A percentile compares a stretch with the other conserved stretches of the same genome.
Conservation (phyloP, 2,329 filamentous ascomycete species). For the Paecilomyces niveus region DNA sequence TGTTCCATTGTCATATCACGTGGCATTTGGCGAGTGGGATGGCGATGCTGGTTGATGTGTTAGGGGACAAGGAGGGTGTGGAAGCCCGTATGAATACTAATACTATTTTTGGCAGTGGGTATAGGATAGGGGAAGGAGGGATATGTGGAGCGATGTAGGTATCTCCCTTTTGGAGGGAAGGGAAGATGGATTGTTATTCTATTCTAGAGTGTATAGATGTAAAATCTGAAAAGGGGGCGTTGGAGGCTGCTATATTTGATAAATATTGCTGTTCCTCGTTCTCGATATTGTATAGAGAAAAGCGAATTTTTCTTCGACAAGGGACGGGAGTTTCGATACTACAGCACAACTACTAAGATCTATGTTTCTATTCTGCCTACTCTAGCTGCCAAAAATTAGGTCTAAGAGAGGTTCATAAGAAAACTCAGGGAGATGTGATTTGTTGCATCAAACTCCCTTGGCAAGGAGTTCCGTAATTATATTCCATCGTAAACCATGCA, state of each 20-base stretch:
- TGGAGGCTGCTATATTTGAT: no score
- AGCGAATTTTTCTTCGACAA: no score
- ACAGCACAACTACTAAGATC: neutral
- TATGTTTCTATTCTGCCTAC: neutral
- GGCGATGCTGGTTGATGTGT: conserved; percentile 33
- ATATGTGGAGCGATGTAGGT: no score
- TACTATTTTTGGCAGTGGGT: no score
- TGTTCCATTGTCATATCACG: conserved; percentile 70
- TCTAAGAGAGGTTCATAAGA: neutral
- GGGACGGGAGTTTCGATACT: no score
- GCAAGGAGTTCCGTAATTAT: neutral
- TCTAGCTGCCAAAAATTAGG: no score
- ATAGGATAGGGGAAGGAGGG: neutral
- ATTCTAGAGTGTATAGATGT: neutral
- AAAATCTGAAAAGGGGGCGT: no score
- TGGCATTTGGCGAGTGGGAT: conserved; percentile 52
- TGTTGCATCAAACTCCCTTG: neutral
- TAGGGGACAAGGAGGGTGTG: conserved; percentile 11
- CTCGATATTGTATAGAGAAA: no score
- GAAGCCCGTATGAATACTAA: conserved; percentile 6
- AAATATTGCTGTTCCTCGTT: no score
- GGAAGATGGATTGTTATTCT: neutral
- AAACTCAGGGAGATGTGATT: neutral
- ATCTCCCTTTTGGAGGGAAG: no score
- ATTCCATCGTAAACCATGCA: neutral